phyloP scores from a whole-genome alignment of 2,329 filamentous ascomycete genomes.

The Hymenoscyphus occultus region DNA sequence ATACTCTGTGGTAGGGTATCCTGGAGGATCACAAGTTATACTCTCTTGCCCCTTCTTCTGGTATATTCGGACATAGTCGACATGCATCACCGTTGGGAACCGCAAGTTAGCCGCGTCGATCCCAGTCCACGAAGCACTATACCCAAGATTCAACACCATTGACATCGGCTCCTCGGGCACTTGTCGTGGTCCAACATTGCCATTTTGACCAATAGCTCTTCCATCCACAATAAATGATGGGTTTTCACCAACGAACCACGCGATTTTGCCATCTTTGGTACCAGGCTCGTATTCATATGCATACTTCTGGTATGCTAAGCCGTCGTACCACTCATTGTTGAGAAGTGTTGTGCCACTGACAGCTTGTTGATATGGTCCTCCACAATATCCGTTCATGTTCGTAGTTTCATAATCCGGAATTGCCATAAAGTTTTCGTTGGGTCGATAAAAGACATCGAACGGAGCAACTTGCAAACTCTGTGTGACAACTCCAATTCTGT shows the following conservation, averaged over 20 bases:
- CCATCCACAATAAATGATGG: constrained; percentile 51
- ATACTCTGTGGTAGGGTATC: constrained; percentile 64
- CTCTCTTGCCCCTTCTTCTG: constrained; percentile 46
- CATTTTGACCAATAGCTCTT: constrained; percentile 50
- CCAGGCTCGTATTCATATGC: constrained; percentile 54
- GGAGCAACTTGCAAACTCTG: constrained; percentile 40
- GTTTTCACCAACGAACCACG: constrained; percentile 51
- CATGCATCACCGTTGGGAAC: constrained; percentile 51
- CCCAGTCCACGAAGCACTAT: constrained; percentile 48
- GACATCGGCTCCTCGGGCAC: constrained; percentile 53
- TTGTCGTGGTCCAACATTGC: constrained; percentile 48
- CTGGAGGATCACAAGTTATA: constrained; percentile 54
- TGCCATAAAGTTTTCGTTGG: constrained; percentile 50
- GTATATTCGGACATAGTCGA: constrained; percentile 55
- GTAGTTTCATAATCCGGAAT: constrained; percentile 49
- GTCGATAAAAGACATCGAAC: constrained; percentile 46
- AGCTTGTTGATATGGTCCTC: constrained; percentile 54
- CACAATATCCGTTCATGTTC: constrained; percentile 50
- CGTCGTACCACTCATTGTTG: constrained; percentile 55
- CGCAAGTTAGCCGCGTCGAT: constrained; percentile 44
- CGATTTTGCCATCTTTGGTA: constrained; percentile 41
- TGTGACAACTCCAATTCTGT: constrained; percentile 38
- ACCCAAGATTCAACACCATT: constrained; percentile 51
- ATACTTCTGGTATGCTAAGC: constrained; percentile 52
- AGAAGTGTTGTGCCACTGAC: constrained; percentile 53